Conservation (phyloP, 768 basidiomycete species). For the Amanita pseudoporphyria region DNA sequence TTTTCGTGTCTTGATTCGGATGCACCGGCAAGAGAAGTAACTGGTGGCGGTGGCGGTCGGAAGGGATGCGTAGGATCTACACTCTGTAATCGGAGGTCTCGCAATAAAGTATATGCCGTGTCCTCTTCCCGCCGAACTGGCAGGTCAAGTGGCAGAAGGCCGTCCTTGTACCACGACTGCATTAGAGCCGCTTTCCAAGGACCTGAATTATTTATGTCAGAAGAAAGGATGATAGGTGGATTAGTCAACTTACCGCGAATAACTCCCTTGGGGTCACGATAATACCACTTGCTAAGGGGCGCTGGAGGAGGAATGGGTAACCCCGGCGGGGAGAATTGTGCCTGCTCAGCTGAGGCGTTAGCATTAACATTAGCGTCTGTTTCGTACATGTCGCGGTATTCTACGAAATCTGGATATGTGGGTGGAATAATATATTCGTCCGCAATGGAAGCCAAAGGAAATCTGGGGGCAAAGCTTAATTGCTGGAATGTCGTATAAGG, state of each 20-base stretch:
- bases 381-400: conserved; percentile 58
- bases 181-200: conserved; percentile 85
- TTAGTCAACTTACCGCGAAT: conserved; percentile 52
- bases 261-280: conserved; percentile 73
- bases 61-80: conserved; percentile 80
- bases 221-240: not conserved
- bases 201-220: conserved; percentile 31
- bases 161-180: conserved; percentile 87
- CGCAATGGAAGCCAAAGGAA: conserved; percentile 82
- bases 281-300: conserved; percentile 71
- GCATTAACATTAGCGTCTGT: conserved; percentile 32
- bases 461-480: conserved; percentile 72
- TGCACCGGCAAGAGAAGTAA: conserved; percentile 16
- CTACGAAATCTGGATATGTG: conserved; percentile 72
- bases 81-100: conserved; percentile 67
- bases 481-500: conserved; percentile 93
- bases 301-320: conserved; percentile 61
- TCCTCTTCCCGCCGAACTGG: conserved; percentile 77
- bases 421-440: conserved; percentile 91
- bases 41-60: conserved; percentile 35
- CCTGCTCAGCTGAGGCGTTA: conserved; percentile 32
- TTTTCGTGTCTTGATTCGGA: conserved; percentile 25
- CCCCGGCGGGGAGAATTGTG: conserved; percentile 74
- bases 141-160: conserved; percentile 70
- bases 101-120: conserved; percentile 52